Base-by-base conservation (phyloP, 257 asterid genomes). In the Asclepias syriaca region DNA sequence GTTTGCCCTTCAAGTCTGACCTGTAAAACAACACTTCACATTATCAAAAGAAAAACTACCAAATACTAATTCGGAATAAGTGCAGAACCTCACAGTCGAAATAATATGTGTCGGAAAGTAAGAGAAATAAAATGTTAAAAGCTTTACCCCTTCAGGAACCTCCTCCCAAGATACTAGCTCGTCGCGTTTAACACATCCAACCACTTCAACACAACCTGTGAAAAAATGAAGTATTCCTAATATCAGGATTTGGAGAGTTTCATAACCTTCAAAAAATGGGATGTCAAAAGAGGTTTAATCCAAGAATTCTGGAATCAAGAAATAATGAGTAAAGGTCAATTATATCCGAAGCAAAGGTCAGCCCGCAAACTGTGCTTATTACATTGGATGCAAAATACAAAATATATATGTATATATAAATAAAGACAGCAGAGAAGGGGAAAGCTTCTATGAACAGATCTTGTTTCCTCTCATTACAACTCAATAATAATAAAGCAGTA, bases 1-100 rank as follows among this genome's bases (percentile, higher is more conserved):
- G 99, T 94, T 80, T 74, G 95, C 46, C 90, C 99, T 87, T 94
- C 99, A 55, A 89, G 68, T 80, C 93, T 79, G 77, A 89, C 93
- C 98, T 94, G 88, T 68, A 75, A 63, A 66, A 40, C 76, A 64
- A 64, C 78, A 74, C 6, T 57, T 37, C 58, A 27, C 18, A 68
- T 77, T 65, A 74, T 63, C 6, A 54, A 16, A 64, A 65, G 60
- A 49, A 50, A 10, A 69, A 70, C 9, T 73, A n/a, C 51, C 22
- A 65, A 54, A 60, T 18, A 66, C 21, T 65, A 8, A 49, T 24
- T 21, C 7, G 10, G n/a, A n/a, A 48, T 27, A 58, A 29, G 58
- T 46, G 43, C 45, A 21, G 27, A 18, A 68, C 8, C 69, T 1
- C 12, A 27, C 10, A 48, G 24, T 67, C 32, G n/a, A 6, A 66